Conservation (phyloP, 805 yeast species). For the Candida incommunis region DNA sequence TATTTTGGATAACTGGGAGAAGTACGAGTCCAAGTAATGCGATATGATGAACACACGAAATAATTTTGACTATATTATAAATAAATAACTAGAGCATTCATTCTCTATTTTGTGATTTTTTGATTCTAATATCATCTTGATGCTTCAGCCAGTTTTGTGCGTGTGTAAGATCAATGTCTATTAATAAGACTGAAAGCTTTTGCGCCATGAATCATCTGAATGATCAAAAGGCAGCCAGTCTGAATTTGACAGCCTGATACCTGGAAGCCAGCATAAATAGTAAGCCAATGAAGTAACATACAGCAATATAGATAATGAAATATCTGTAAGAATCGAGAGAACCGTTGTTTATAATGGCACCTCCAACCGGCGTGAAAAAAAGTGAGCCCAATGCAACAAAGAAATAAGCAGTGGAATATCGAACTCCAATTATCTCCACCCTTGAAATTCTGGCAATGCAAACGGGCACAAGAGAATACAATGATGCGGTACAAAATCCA, state of each 20-base stretch:
- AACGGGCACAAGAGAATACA: neutral
- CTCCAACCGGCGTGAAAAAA: neutral
- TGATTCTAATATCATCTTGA: too few species aligned
- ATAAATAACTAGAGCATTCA: too few species aligned
- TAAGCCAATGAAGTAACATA: neutral
- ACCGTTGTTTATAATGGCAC: neutral
- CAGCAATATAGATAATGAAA: neutral
- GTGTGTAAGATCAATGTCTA: too few species aligned
- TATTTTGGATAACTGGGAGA: conserved; percentile 91
- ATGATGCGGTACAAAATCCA: neutral
- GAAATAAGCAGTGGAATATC: neutral
- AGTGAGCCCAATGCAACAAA: neutral
- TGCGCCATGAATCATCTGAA: too few species aligned
- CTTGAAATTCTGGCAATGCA: neutral
- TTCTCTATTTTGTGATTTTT: too few species aligned
- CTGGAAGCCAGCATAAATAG: neutral
- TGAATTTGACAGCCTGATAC: neutral
- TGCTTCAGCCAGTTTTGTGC: too few species aligned
- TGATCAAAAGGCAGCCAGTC: neutral
- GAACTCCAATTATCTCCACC: neutral
- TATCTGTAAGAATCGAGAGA: neutral
- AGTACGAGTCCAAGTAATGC: conserved; percentile 33
- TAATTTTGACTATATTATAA: neutral
- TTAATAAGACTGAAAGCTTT: too few species aligned
- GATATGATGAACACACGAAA: neutral